Conservation (phyloP, 352 stramenopile species). For the Phytopythium boreale region DNA sequence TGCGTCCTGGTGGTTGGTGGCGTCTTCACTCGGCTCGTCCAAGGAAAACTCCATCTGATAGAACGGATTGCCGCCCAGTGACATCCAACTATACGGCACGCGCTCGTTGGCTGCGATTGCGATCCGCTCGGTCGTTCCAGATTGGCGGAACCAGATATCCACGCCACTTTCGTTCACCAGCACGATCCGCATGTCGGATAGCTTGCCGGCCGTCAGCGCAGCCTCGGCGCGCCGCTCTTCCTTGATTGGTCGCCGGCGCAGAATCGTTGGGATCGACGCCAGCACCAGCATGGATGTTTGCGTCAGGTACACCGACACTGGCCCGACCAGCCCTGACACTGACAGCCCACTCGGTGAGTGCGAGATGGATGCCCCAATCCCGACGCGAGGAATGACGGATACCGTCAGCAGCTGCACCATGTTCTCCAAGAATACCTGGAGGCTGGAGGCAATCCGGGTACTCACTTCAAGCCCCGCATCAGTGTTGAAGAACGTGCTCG, state of each 20-base stretch:
- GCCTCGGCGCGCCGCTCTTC: not conserved
- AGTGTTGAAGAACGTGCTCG: constrained; percentile 23
- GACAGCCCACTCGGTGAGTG: constrained; percentile 24
- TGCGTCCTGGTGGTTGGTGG: not conserved
- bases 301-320: constrained; percentile 56
- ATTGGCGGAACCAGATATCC: constrained; percentile 65
- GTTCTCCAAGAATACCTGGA: constrained; percentile 70
- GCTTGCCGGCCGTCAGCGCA: constrained; percentile 18
- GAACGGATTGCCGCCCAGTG: constrained; percentile 36
- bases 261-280: constrained; percentile 47
- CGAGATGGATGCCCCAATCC: constrained; percentile 40
- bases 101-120: constrained; percentile 22
- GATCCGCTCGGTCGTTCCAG: constrained; percentile 55
- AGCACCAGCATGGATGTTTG: constrained; percentile 71
- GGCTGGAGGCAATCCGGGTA: constrained; percentile 32
- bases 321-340: constrained; percentile 49
- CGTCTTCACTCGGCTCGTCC: constrained; percentile 15
- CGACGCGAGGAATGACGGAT: constrained; percentile 54
- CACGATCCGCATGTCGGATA: constrained; percentile 60
- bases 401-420: constrained; percentile 69
- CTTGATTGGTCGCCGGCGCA: constrained; percentile 13
- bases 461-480: constrained; percentile 17
- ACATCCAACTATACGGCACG: constrained; percentile 71
- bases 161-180: constrained; percentile 42
- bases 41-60: constrained; percentile 59